These are phyloP conservation scores for Plectosphaerella cucumerina DNA, from an alignment of 2,329 filamentous ascomycete species.

Conservation along the genomic window DNA sequence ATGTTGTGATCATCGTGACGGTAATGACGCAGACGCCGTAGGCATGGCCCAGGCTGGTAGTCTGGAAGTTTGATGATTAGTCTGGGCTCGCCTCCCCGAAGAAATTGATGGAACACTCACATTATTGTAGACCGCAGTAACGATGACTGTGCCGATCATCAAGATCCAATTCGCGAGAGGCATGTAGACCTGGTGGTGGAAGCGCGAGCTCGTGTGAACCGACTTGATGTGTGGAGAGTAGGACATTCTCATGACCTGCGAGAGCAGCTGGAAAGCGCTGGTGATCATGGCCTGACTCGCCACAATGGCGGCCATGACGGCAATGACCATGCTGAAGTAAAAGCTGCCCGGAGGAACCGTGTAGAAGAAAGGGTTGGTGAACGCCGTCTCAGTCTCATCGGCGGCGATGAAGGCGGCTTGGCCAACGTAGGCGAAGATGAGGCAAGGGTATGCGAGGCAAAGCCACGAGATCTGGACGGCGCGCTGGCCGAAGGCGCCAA, in stretches of 20 bases:
- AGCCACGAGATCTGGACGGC: constrained; percentile 74
- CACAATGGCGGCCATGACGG: constrained; percentile 67
- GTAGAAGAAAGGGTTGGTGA: constrained; percentile 71
- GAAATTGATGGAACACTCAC: constrained; percentile 30
- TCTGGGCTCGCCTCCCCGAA: background rate
- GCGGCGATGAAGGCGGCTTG: constrained; percentile 69
- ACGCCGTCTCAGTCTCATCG: constrained; percentile 40
- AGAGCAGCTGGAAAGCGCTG: constrained; percentile 56
- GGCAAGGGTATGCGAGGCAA: constrained; percentile 62
- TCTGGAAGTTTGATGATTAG: constrained; percentile 31
- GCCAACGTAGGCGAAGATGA: constrained; percentile 62
- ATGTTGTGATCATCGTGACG: constrained; percentile 74
- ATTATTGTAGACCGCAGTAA: constrained; percentile 71
- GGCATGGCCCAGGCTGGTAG: constrained; percentile 65
- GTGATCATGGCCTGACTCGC: constrained; percentile 79
- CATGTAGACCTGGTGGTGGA: constrained; percentile 74
- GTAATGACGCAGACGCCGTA: constrained; percentile 79
- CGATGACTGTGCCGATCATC: constrained; percentile 70
- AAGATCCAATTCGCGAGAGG: constrained; percentile 73
- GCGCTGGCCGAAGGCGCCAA: constrained; percentile 67
- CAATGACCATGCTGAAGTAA: constrained; percentile 64
- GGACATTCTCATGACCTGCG: constrained; percentile 64
- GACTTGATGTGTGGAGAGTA: constrained; percentile 76
- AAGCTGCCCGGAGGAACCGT: constrained; percentile 63
- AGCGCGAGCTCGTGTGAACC: constrained; percentile 64